Evolutionary conservation across 169 alveolate genomes (phyloP).

Genomic region (Toxoplasma gondii): DNA sequence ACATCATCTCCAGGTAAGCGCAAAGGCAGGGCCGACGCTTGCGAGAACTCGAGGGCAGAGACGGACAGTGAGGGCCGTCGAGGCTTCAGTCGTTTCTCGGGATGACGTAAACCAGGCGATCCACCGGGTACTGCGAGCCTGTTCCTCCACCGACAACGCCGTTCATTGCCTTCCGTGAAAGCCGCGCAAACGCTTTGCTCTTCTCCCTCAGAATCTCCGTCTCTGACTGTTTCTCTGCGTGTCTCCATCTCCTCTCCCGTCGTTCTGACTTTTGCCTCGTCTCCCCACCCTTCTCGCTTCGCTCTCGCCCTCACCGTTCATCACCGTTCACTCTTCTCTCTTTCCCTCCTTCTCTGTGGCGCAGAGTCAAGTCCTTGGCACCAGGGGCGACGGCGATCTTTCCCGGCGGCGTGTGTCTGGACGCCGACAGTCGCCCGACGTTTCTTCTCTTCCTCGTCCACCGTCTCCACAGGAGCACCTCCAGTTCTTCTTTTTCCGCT

Average conservation of each 20-base stretch:
- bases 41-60: not conserved
- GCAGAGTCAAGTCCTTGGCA: conserved; percentile 54
- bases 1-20: conserved; percentile 48
- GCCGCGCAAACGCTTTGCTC: no score
- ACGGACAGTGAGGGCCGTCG: not conserved
- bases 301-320: not conserved
- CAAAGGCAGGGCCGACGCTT: conserved; percentile 16
- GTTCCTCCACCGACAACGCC: no score
- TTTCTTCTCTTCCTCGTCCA: conserved; percentile 55
- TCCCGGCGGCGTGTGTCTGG: conserved; percentile 62
- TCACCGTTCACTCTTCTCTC: not conserved
- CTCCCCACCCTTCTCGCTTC: not conserved
- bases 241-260: not conserved
- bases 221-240: not conserved
- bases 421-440: conserved; percentile 41
- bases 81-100: not conserved
- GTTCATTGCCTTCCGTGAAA: no score
- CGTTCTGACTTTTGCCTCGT: not conserved
- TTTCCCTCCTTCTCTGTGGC: not conserved
- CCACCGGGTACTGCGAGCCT: no score
- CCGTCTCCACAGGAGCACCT: not conserved
- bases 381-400: conserved; percentile 59
- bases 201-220: not conserved
- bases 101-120: not conserved
- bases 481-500: not conserved